A percentile compares a stretch with the other conserved stretches of the same genome.
These are phyloP conservation scores for Phialophora verrucosa DNA, from an alignment of 2,329 filamentous ascomycete genomes.

Conservation along the genomic window DNA sequence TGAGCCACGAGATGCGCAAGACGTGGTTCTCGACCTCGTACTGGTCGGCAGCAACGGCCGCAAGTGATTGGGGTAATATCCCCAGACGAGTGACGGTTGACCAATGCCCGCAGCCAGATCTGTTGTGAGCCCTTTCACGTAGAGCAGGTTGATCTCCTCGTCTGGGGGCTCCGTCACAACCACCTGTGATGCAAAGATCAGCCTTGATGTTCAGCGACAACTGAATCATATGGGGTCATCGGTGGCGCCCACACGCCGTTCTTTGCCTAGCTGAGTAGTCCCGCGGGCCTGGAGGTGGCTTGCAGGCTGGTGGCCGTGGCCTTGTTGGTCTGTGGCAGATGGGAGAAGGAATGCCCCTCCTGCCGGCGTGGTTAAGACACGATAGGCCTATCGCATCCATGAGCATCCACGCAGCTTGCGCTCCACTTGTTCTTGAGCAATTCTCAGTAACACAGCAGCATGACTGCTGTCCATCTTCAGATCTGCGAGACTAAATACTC, in stretches of 20 bases:
- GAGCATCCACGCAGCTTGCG: conserved; percentile 1
- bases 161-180: background rate
- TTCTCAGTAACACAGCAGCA: conserved; percentile 14
- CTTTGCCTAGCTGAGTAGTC: conserved; percentile 14
- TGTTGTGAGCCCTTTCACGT: conserved; percentile 28
- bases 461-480: conserved; percentile 9
- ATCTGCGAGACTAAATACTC: conserved; percentile 17
- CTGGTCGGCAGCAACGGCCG: conserved; percentile 21
- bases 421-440: conserved; percentile 8
- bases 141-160: conserved; percentile 17
- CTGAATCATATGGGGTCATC: conserved; percentile 6
- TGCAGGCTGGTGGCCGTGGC: background rate
- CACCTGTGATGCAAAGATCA: conserved; percentile 21
- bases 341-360: conserved; percentile 7
- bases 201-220: conserved; percentile 1
- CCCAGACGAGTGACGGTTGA: conserved; percentile 20
- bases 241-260: conserved; percentile 6
- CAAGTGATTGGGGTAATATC: conserved; percentile 26
- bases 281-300: background rate
- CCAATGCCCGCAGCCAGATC: conserved; percentile 32
- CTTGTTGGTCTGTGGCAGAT: background rate
- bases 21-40: conserved; percentile 16
- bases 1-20: conserved; percentile 3
- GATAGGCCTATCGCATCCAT: background rate
- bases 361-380: background rate